Evolutionary conservation across 768 basidiomycete species (phyloP).

Genomic region (Pleurotus salmoneostramineus): DNA sequence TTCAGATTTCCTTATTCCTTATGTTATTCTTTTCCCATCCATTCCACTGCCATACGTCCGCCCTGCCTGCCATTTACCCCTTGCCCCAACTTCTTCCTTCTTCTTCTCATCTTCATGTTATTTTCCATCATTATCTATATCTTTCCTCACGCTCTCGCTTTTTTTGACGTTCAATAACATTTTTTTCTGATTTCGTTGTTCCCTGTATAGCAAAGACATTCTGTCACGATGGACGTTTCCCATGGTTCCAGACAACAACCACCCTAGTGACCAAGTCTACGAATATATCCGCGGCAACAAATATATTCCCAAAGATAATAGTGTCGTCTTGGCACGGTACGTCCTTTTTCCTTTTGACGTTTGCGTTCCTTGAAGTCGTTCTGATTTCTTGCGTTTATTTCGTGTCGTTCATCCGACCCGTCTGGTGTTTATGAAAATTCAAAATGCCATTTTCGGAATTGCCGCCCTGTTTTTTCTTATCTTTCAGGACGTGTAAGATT

Average conservation of each 20-base stretch:
- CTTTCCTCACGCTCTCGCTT: not conserved
- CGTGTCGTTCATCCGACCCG: not conserved
- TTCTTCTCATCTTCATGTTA: not conserved
- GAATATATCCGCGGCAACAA: conserved; percentile 86
- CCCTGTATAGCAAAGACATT: conserved; percentile 74
- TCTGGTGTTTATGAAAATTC: not conserved
- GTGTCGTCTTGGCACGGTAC: conserved; percentile 82
- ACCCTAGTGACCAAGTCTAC: conserved; percentile 78
- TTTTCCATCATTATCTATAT: not conserved
- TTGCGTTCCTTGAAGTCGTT: not conserved
- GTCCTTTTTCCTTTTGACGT: conserved; percentile 13
- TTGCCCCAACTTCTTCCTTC: not conserved
- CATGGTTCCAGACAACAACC: conserved; percentile 90
- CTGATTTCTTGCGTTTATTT: not conserved
- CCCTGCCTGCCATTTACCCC: not conserved
- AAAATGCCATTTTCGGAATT: not conserved
- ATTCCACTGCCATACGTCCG: not conserved
- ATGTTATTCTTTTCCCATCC: conserved; percentile 3
- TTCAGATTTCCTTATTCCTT: not conserved
- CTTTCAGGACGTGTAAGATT: conserved; percentile 70
- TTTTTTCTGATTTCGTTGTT: not conserved
- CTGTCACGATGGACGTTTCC: conserved; percentile 94
- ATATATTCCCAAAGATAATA: conserved; percentile 78
- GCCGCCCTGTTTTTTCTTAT: not conserved
- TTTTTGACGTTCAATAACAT: not conserved